phyloP scores from a whole-genome alignment of 257 asterid species.

The Cynanchum wilfordii region DNA sequence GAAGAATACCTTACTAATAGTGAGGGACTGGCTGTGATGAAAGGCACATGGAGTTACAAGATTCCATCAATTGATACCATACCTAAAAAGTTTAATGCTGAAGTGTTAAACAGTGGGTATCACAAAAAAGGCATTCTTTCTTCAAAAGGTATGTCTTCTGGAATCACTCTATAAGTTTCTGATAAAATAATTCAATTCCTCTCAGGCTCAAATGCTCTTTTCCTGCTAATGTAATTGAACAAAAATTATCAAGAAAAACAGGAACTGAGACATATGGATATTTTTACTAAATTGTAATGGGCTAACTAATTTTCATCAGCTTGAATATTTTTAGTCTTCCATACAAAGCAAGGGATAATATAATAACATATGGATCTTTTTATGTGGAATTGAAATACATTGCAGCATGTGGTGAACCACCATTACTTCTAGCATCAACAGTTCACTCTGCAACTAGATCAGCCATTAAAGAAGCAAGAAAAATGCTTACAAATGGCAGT shows the following conservation, averaged over 20 bases:
- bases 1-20: constrained; percentile 57
- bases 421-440: constrained; percentile 17
- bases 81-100: constrained; percentile 53
- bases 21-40: constrained; percentile 43
- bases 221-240: background rate
- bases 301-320: background rate
- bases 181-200: background rate
- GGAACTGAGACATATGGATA: background rate
- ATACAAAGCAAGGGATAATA: background rate
- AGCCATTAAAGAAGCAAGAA: constrained; percentile 21
- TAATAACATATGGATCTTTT: background rate
- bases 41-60: constrained; percentile 71
- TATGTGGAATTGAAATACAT: background rate
- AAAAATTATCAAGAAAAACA: background rate
- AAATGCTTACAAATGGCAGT: constrained; percentile 15
- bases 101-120: constrained; percentile 57
- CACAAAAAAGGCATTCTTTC: constrained; percentile 61
- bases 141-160: constrained; percentile 47
- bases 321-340: background rate
- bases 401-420: constrained; percentile 24
- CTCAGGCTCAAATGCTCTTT: background rate
- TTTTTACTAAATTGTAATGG: no score
- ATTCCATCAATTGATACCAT: constrained; percentile 72
- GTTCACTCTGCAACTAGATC: constrained; percentile 21
- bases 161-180: background rate